Conservation (phyloP, 495 filamentous ascomycete genomes). For the Penicillium silybi region DNA sequence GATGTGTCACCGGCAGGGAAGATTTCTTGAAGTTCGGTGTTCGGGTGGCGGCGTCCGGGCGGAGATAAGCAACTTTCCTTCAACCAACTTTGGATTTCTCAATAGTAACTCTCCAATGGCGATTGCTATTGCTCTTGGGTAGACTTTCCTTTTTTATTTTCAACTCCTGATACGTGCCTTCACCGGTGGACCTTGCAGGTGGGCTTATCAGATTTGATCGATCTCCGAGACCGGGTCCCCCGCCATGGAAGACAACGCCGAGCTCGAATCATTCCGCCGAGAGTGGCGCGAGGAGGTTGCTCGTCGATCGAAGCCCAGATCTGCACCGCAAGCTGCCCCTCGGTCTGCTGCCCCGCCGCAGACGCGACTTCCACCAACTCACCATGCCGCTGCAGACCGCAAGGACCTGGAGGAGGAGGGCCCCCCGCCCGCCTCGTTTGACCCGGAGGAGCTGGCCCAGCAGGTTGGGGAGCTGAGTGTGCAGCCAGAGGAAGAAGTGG, state of each 20-base stretch:
- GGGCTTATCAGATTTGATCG: slow-evolving; percentile 29
- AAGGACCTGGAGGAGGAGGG: slow-evolving; percentile 40
- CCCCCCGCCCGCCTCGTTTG: slow-evolving; percentile 33
- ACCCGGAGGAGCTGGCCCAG: slow-evolving; percentile 40
- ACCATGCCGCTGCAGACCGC: slow-evolving; percentile 30
- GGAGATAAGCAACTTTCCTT: slow-evolving; percentile 25
- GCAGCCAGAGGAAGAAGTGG: slow-evolving; percentile 28
- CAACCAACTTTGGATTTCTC: slow-evolving; percentile 2
- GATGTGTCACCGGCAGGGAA: slow-evolving; percentile 21
- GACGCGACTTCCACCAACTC: slow-evolving; percentile 30
- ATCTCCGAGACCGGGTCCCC: slow-evolving; percentile 26
- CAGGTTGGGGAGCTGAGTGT: slow-evolving; percentile 34
- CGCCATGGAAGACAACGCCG: slow-evolving; percentile 60
- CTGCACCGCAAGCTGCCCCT: slow-evolving; percentile 11
- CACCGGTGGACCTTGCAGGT: slow-evolving; percentile 8
- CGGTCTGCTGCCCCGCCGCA: slow-evolving; percentile 22
- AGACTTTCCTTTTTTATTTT: slow-evolving; percentile 3
- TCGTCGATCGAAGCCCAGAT: slow-evolving; percentile 41
- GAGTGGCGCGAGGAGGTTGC: slow-evolving; percentile 82
- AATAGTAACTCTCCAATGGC: slow-evolving; percentile 11
- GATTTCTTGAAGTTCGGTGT: slow-evolving; percentile 23
- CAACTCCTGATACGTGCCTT: not conserved
- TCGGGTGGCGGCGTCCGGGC: slow-evolving; percentile 21
- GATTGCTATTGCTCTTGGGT: not conserved
- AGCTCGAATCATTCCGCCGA: slow-evolving; percentile 75